phyloP scores from a whole-genome alignment of 208 protist species.

The Acanthamoeba polyphaga region DNA sequence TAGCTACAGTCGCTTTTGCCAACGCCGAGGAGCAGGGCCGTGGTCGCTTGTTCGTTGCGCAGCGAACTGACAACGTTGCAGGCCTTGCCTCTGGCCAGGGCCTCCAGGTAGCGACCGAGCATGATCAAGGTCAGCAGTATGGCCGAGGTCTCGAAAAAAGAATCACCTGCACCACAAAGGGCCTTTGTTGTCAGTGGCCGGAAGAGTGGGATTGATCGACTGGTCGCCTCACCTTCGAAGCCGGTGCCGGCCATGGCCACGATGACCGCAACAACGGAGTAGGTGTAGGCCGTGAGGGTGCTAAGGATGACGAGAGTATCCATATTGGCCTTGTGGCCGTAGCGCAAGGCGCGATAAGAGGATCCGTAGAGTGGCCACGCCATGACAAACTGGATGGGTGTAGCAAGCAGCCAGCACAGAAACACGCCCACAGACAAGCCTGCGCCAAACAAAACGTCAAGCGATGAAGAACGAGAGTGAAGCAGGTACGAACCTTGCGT shows the following conservation, averaged over 20 bases:
- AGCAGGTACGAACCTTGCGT: neutral
- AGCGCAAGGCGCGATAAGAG: conserved; percentile 80
- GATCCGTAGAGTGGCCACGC: conserved; percentile 83
- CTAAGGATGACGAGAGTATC: conserved; percentile 91
- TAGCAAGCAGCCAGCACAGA: conserved; percentile 79
- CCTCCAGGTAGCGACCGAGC: conserved; percentile 96
- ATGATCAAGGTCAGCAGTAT: conserved; percentile 97
- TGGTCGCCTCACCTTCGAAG: conserved; percentile 79
- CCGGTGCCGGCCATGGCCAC: conserved; percentile 51
- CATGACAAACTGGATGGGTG: conserved; percentile 79
- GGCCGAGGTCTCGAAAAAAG: conserved; percentile 97
- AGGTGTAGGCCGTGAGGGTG: conserved; percentile 89
- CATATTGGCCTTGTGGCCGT: conserved; percentile 89
- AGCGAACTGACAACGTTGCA: conserved; percentile 93
- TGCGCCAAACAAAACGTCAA: neutral
- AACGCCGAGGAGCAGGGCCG: conserved; percentile 81
- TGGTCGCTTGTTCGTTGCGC: conserved; percentile 91
- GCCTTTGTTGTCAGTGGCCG: neutral
- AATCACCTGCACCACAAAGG: neutral
- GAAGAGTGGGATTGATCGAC: conserved; percentile 60
- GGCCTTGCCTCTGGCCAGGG: conserved; percentile 94
- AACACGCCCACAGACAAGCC: conserved; percentile 81
- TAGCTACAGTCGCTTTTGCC: neutral
- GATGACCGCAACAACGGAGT: conserved; percentile 86
- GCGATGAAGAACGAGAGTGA: neutral